Base-by-base conservation (phyloP, 768 basidiomycete genomes). In the Mycena floridula region DNA sequence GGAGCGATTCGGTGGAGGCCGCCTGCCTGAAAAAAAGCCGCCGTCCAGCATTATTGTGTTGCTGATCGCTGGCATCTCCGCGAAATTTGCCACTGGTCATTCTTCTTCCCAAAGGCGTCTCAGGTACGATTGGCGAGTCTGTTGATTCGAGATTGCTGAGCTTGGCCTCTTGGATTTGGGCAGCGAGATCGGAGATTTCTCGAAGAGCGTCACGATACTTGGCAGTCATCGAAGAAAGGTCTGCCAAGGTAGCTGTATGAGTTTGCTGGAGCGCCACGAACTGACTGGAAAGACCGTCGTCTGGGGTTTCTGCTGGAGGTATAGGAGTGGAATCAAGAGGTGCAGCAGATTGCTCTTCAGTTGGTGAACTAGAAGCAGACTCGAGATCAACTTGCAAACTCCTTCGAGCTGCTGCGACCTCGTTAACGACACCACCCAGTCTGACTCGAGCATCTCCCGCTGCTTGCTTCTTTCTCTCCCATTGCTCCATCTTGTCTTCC, bases 141-240 rank as follows among this genome's bases (percentile, higher is more conserved):
- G 53, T 45, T 20, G 66, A 59, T 30, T 67, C 56, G 16, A 59
- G 21, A 43, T 68, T 78, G 53, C 70, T 76, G 37, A 92, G 76
- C 54, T 85, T 90, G 7, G 81, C 76, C 59, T 95, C 94, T 56
- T 93, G 81, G 25, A 95, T 82, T 61, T 96, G 91, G n/a, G 82
- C 76, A 15, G 85, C 84, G 30, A 99, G 77, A 54, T 94, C 91
- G n/a, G 87, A 86, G 47, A 99, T 95, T 62, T 95, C 89, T 40
- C 79, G 78, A 24, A 97, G 73, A 15, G 94, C 89, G 48, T 95
- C 88, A 24, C 82, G 82, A 58, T 94, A 97, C 62, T 94, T 94
- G 44, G 68, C 63, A 1, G 85, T 81, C 26, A 96, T 76, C 1
- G 79, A 72, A 6, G 89, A 81, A 27, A 94, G 73, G 53, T 94